Evolutionary conservation across 2,329 filamentous ascomycete genomes (phyloP).

Genomic region (Aspergillus sojae): DNA sequence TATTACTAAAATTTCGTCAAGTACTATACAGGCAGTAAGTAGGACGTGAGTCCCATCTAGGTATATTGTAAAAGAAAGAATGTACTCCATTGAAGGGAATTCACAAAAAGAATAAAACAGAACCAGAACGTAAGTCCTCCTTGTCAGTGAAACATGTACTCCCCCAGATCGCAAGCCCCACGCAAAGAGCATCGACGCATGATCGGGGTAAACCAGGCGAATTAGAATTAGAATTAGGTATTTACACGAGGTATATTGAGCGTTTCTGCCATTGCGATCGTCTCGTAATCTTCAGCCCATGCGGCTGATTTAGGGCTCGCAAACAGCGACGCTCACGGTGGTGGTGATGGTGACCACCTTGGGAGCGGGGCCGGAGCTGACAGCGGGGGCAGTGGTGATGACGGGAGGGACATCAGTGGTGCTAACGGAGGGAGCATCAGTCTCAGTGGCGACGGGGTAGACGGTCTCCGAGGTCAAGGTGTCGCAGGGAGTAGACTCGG

Average conservation of each 20-base stretch:
- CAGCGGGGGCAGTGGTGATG: slow-evolving; percentile 21
- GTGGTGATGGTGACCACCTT: slow-evolving; percentile 27
- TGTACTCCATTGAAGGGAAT: slow-evolving; percentile 33
- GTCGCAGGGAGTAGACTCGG: slow-evolving; percentile 15
- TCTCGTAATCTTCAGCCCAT: slow-evolving; percentile 25
- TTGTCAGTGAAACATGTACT: slow-evolving; percentile 4
- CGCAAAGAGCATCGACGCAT: slow-evolving; percentile 6
- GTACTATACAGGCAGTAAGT: slow-evolving; percentile 15
- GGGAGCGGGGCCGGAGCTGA: slow-evolving; percentile 15
- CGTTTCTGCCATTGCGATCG: slow-evolving; percentile 28
- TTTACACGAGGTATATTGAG: slow-evolving; percentile 31
- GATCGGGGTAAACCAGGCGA: slow-evolving; percentile 12
- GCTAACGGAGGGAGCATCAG: slow-evolving; percentile 7
- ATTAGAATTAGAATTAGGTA: slow-evolving; percentile 40
- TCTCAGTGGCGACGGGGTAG: slow-evolving; percentile 14
- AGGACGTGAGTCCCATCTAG: slow-evolving; percentile 7
- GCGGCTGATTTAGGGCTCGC: slow-evolving; percentile 16
- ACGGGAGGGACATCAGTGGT: slow-evolving; percentile 16
- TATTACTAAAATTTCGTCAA: slow-evolving; percentile 7
- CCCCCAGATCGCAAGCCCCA: slow-evolving; percentile 5
- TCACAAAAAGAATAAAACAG: slow-evolving; percentile 13
- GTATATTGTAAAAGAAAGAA: slow-evolving; percentile 23
- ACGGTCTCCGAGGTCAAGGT: slow-evolving; percentile 17
- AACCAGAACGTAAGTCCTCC: slow-evolving; percentile 18
- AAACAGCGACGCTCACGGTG: slow-evolving; percentile 28